Base-by-base conservation (phyloP, 176 grass and related monocot species). In the Alloteropsis semialata region DNA sequence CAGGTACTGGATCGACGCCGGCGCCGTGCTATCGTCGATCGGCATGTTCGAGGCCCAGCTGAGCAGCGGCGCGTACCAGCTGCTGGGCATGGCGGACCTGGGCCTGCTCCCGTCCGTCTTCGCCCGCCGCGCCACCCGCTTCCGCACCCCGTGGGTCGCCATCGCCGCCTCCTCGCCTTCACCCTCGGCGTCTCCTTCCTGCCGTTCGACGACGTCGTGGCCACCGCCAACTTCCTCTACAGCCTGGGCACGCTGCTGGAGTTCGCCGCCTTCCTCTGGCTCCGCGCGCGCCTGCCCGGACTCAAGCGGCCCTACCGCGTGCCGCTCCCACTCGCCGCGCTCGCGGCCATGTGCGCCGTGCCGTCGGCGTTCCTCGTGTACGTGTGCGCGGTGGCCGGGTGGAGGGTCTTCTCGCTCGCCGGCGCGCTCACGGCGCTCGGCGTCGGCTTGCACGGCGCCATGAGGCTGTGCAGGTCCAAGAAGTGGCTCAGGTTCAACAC, bases 31-130 rank as follows among this genome's bases (percentile, higher is more conserved):
- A 0, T 92, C 90, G 2, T 83, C 84, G 24, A 42, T 92, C 58
- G 86, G 90, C 41, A 55, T 92, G 79, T 92, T 83, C 76, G 79
- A 83, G 62, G 79, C 90, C 44, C 82, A 92, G 83, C 84, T 92
- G 68, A 92, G 79, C 79, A 86, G 83, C 59, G 86, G 87, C 50
- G 79, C 79, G 10, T 92, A 75, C 84, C 86, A 92, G 79, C 86
- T 92, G 0, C 79, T 92, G 8, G 90, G 90, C 45, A 92, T 92
- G 90, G 83, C 83, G 11, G 90, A 92, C 5, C 86, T 84, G 21
- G 90, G 90, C 22, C 87, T 92, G 3, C 90, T 89, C 22, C 86
- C 90, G 3, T 44, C 84, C 3, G 14, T 78, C 57, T 89, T 92
- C 82, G n/a, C 78, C 0, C 87, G 71, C 21, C 74, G 83, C 38